A percentile compares a stretch with the other conserved stretches of the same genome.
Conservation (phyloP, 805 yeast species). For the Vanderwaltozyma tropicalis region DNA sequence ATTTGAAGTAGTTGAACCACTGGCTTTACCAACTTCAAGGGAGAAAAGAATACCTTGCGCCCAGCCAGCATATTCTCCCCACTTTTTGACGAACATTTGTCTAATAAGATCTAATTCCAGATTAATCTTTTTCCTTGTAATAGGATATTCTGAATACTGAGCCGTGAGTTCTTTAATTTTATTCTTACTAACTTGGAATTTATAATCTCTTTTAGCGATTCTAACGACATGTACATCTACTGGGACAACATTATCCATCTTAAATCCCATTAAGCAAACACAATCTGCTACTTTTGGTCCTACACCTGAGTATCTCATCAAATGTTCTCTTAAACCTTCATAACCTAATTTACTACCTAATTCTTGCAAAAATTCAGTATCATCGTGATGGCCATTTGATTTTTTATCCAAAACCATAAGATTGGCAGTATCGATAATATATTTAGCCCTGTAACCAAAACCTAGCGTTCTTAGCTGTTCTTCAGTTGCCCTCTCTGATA, state of each 20-base stretch:
- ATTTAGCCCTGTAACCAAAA: conserved; percentile 91
- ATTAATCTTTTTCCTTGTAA: conserved; percentile 26
- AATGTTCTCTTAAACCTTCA: conserved; percentile 24
- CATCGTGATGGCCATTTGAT: conserved; percentile 8
- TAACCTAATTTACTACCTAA: conserved; percentile 36
- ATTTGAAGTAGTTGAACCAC: conserved; percentile 43
- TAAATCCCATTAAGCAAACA: conserved; percentile 65
- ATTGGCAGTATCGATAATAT: conserved; percentile 66
- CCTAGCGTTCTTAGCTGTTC: conserved; percentile 34
- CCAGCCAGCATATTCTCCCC: conserved; percentile 97
- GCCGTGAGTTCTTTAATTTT: conserved; percentile 20
- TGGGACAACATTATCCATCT: conserved; percentile 74
- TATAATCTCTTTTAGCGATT: conserved; percentile 76
- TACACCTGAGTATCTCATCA: conserved; percentile 70
- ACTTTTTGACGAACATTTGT: conserved; percentile 46
- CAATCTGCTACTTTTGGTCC: conserved; percentile 99
- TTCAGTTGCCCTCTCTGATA: conserved; percentile 37
- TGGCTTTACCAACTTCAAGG: conserved; percentile 68
- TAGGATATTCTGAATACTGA: conserved; percentile 21
- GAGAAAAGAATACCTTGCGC: conserved; percentile 93
- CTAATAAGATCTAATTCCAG: conserved; percentile 40
- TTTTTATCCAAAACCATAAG: conserved; percentile 33
- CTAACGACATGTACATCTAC: conserved; percentile 93
- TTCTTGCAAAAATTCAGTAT: conserved; percentile 29
- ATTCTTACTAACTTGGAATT: conserved; percentile 31